These are phyloP conservation scores for Rosa hybrid DNA, from an alignment of 331 rosid species.

Conservation along the genomic window DNA sequence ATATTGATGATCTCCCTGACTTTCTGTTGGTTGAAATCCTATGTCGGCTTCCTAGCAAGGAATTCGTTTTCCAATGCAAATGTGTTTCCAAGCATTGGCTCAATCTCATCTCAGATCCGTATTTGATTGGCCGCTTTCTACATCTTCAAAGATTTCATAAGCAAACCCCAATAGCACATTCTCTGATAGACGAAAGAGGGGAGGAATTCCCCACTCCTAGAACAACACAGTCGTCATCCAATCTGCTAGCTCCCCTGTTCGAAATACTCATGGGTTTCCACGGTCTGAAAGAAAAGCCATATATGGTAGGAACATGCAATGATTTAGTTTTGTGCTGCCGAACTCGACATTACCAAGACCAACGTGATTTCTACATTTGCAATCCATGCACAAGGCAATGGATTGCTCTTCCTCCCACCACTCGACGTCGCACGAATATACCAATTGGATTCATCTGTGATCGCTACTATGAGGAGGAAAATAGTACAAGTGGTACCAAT, in stretches of 20 bases:
- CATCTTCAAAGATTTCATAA: not conserved
- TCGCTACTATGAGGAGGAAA: not conserved
- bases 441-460: not conserved
- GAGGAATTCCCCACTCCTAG: not conserved
- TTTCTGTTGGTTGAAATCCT: not conserved
- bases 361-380: not conserved
- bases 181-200: not conserved
- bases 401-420: conserved; percentile 5
- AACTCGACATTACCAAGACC: not conserved
- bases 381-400: not conserved
- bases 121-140: not conserved
- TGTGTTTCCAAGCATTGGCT: not conserved
- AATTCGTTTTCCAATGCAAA: not conserved
- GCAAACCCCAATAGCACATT: not conserved
- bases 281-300: not conserved
- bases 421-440: not conserved
- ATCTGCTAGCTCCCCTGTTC: not conserved
- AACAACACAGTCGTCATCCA: not conserved
- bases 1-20: not conserved
- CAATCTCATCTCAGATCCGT: not conserved
- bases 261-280: not conserved
- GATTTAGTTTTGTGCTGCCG: not conserved
- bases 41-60: not conserved
- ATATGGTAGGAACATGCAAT: not conserved
- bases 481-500: not conserved